phyloP scores from a whole-genome alignment of 2,329 filamentous ascomycete genomes.

The Sarocladiaceae sp. region DNA sequence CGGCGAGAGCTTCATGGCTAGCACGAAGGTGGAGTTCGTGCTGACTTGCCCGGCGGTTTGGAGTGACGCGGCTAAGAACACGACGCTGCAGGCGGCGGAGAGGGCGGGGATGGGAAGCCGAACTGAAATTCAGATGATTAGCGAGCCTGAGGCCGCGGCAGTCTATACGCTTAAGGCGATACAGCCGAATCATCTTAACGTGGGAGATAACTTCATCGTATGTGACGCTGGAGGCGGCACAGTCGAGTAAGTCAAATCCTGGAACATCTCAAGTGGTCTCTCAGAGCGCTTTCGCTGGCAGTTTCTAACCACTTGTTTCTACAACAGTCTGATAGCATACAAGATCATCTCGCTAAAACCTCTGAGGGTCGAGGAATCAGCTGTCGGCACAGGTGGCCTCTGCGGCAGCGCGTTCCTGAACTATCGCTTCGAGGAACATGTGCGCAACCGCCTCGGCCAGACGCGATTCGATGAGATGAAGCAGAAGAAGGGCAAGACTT shows the following conservation, averaged over 20 bases:
- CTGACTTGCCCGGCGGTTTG: slow-evolving; percentile 78
- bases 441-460: slow-evolving; percentile 59
- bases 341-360: slow-evolving; percentile 70
- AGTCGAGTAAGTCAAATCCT: slow-evolving; percentile 56
- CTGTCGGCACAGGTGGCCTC: slow-evolving; percentile 69
- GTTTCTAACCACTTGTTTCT: no score
- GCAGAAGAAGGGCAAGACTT: slow-evolving; percentile 68
- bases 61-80: slow-evolving; percentile 81
- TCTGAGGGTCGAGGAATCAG: slow-evolving; percentile 68
- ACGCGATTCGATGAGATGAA: slow-evolving; percentile 69
- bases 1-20: slow-evolving; percentile 71
- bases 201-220: slow-evolving; percentile 60
- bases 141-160: slow-evolving; percentile 72
- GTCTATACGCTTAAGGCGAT: slow-evolving; percentile 76
- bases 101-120: slow-evolving; percentile 69
- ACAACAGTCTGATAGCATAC: slow-evolving; percentile 64
- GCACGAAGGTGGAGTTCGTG: slow-evolving; percentile 71
- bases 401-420: slow-evolving; percentile 77
- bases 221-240: slow-evolving; percentile 59
- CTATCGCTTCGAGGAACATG: slow-evolving; percentile 74
- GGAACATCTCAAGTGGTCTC: no score
- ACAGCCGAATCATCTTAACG: slow-evolving; percentile 64
- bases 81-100: slow-evolving; percentile 71
- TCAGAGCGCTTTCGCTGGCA: no score
- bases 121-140: slow-evolving; percentile 70